Evolutionary conservation across 78 protist species (phyloP), one percentile per base, ranked within the genome.

Genomic region (Ministeria vibrans): DNA sequence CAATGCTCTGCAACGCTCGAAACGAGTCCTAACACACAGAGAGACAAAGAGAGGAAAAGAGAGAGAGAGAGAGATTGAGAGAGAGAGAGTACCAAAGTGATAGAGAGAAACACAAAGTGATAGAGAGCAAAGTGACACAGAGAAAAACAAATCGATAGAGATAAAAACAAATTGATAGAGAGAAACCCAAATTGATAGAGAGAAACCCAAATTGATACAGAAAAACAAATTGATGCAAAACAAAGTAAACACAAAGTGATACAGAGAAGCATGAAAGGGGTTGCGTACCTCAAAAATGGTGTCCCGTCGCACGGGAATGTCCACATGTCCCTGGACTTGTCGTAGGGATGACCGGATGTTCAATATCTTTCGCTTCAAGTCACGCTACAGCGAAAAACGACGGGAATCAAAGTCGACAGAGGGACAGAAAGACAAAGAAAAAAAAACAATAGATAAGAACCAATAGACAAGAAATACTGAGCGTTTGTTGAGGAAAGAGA

Each of bases 11-110:
- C 1, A 82, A 49, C 61, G 74, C 81, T 6, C 34, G 3, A 83
- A 80, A 86, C 62, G 89, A 79, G 23, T 85, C 76, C 39, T 81
- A 83, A 62, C 84, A 78, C 34, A 87, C n/a, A n/a, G n/a, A n/a
- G n/a, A 28, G 78, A 68, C 13, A 68, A 68, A 71, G 30, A 15
- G 30, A 15, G 30, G 30, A 71, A 71, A 15, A 71, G 76, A 78
- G n/a, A n/a, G 82, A 30, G 49, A n/a, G 68, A 46, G 69, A 22
- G 38, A 18, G 53, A 78, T 9, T 11, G 38, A 45, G 78, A 44
- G 25, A 44, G 28, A 44, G 20, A 75, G 62, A 44, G 53, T 63
- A 75, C 11, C 43, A 36, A 68, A 11, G 18, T n/a, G 13, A 11
- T n/a, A 23, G n/a, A 7, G 39, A 36, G 39, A 75, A 34, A 44